Evolutionary conservation across 2,329 filamentous ascomycete genomes (phyloP), one percentile per base, ranked within the genome.

Genomic region (Thielaviopsis euricoi): DNA sequence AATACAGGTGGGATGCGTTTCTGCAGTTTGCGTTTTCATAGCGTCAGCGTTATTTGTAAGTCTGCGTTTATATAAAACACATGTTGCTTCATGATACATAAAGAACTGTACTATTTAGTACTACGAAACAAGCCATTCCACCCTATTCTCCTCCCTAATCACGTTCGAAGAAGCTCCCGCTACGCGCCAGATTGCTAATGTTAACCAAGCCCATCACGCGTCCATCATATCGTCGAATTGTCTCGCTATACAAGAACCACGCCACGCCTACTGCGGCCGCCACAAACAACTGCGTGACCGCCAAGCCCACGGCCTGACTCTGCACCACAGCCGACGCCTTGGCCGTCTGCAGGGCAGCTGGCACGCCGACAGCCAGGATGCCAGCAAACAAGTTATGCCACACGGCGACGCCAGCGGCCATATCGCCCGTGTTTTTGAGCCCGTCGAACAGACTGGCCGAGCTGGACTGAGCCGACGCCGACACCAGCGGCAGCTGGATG

Each of bases 381-480:
- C 75, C 76, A 0, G 71, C 68, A 4, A 69, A 63, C 17, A 77
- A 52, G 13, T 66, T 69, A 22, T 73, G 70, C 66, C 74, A 70
- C 43, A 71, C 68, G 1, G 66, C 61, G 2, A 76, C 68, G 29
- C 68, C 72, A 3, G 68, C 71, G 25, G 71, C 66, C 76, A 79
- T 78, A 62, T 79, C 75, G 15, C 69, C 69, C 17, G 71, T 72
- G 62, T 70, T 74, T 29, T 75, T 71, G 56, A 76, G 68, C 23
- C 71, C 71, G 13, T 72, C 66, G n/a, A 67, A 67, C 23, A 77
- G 67, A 64, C 71, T 77, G 6, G 73, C 69, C 2, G 70, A 73
- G 0, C 75, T 78, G 61, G 75, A 78, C 52, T 72, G 71, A 7
- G 75, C 73, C 33, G 74, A 77, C n/a, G 71, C 69, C 25, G 69